These are phyloP conservation scores for Pleurostoma richardsiae DNA, from an alignment of 2,329 filamentous ascomycete genomes.

Conservation along the genomic window DNA sequence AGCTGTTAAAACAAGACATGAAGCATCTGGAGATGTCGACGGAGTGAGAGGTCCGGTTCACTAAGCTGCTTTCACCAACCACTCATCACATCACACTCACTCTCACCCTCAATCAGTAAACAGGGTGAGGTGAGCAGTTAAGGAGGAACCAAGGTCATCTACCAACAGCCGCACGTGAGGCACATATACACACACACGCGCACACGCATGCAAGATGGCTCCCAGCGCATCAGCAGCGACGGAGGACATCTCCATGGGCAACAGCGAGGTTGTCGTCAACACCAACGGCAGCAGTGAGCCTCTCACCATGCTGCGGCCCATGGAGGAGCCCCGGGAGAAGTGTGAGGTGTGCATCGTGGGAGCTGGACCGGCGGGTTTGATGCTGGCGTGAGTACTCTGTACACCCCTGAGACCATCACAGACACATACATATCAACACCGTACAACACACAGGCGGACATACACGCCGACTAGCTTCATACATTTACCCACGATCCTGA, in stretches of 20 bases:
- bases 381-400: slow-evolving; percentile 36
- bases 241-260: background rate
- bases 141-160: no score
- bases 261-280: slow-evolving; percentile 21
- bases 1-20: no score
- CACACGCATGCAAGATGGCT: background rate
- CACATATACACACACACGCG: no score
- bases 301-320: slow-evolving; percentile 41
- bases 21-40: no score
- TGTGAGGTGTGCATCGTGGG: slow-evolving; percentile 42
- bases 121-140: no score
- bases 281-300: slow-evolving; percentile 30
- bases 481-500: slow-evolving; percentile 10
- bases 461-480: slow-evolving; percentile 1
- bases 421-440: background rate
- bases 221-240: background rate
- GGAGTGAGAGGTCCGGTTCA: no score
- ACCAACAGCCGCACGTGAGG: no score
- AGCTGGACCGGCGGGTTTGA: slow-evolving; percentile 51
- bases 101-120: no score
- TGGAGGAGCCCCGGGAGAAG: slow-evolving; percentile 34
- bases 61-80: no score
- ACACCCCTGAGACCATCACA: background rate
- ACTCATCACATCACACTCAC: no score
- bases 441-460: no score